phyloP scores from a whole-genome alignment of 805 yeast species.

The Lachancea nothofagi region DNA sequence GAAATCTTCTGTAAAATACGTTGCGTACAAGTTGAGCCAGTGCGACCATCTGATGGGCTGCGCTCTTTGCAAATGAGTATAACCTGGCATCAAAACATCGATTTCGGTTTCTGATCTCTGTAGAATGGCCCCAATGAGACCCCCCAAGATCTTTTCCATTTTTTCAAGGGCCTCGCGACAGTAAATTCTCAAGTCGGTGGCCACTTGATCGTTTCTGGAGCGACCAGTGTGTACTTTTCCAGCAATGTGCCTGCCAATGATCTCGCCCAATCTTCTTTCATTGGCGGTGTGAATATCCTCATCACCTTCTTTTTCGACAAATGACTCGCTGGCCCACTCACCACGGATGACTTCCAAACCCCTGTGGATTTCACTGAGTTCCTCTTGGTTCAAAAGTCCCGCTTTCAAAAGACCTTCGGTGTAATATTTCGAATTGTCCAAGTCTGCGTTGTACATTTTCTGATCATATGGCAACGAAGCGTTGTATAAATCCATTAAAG shows the following conservation, averaged over 20 bases:
- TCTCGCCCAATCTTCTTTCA: slow-evolving; percentile 94
- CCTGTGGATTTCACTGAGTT: slow-evolving; percentile 71
- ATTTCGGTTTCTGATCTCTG: slow-evolving; percentile 81
- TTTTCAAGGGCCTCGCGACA: slow-evolving; percentile 68
- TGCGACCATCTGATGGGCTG: slow-evolving; percentile 99
- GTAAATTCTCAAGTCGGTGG: slow-evolving; percentile 95
- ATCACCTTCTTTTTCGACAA: slow-evolving; percentile 43
- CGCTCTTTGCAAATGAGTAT: slow-evolving; percentile 96
- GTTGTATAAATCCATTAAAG: slow-evolving; percentile 94
- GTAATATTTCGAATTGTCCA: slow-evolving; percentile 90
- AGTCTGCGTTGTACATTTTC: slow-evolving; percentile 89
- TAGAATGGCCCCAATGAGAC: slow-evolving; percentile 38
- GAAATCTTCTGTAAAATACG: slow-evolving; percentile 88
- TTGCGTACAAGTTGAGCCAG: slow-evolving; percentile 92
- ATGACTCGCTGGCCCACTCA: slow-evolving; percentile 81
- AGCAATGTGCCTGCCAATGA: slow-evolving; percentile 87
- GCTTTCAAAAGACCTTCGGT: slow-evolving; percentile 79
- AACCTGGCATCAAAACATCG: slow-evolving; percentile 95
- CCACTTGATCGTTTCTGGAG: slow-evolving; percentile 97
- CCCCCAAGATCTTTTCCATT: slow-evolving; percentile 57
- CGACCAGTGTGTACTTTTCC: slow-evolving; percentile 99
- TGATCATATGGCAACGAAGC: slow-evolving; percentile 95
- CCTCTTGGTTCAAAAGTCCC: slow-evolving; percentile 67
- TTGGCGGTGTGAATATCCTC: slow-evolving; percentile 99
- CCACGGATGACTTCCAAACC: slow-evolving; percentile 66